A percentile compares a stretch with the other conserved stretches of the same genome.
Conservation (phyloP, 805 yeast species). For the Hanseniaspora guilliermondii region DNA sequence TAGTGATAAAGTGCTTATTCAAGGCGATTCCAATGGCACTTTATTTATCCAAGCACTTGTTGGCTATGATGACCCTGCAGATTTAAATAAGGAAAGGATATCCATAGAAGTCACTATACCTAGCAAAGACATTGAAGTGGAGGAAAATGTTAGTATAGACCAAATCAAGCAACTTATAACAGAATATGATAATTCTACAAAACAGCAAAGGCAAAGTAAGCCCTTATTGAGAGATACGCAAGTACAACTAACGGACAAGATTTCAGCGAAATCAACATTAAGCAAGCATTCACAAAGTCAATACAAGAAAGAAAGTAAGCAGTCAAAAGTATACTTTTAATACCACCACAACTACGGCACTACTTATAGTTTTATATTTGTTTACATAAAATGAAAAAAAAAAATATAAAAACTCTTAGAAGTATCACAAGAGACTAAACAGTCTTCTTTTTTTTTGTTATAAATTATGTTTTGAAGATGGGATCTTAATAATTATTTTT, state of each 20-base stretch:
- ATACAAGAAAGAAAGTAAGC: conserved; percentile 1
- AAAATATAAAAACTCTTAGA: too few species aligned
- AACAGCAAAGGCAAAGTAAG: background rate
- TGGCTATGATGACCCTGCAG: background rate
- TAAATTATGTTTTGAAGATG: background rate
- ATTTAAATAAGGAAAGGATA: conserved; percentile 4
- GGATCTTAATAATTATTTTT: background rate
- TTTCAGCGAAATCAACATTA: background rate
- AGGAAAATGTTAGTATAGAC: conserved; percentile 4
- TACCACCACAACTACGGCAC: background rate
- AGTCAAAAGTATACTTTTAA: conserved; percentile 1
- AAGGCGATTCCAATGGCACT: conserved; percentile 7
- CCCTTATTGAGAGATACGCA: background rate
- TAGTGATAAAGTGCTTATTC: conserved; percentile 9
- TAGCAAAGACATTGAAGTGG: conserved; percentile 11
- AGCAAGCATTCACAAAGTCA: background rate
- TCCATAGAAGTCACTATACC: conserved; percentile 13
- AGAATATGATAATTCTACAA: background rate
- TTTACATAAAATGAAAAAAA: too few species aligned
- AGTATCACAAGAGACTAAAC: too few species aligned
- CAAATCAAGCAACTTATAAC: conserved; percentile 1
- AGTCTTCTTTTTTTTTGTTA: background rate
- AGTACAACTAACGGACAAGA: background rate
- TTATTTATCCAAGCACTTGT: conserved; percentile 10
- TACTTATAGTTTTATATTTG: too few species aligned